Conservation (phyloP, 176 grass and related monocot species). For the Oryza rufipogon region DNA sequence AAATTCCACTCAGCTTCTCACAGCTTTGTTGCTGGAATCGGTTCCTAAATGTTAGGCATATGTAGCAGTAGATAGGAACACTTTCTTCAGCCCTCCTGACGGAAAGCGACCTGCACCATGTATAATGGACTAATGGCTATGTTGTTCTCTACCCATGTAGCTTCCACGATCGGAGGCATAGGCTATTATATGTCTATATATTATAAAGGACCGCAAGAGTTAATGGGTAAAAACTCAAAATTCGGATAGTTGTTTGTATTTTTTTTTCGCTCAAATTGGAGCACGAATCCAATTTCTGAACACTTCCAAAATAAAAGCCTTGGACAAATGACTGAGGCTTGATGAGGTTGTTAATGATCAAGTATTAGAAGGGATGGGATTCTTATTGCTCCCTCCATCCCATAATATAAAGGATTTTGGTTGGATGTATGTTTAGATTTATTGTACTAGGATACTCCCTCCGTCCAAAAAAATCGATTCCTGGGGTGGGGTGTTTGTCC, state of each 20-base stretch:
- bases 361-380: neutral
- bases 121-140: conserved; percentile 32
- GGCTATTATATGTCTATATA: neutral
- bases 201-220: neutral
- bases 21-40: conserved; percentile 29
- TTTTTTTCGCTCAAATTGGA: neutral
- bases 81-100: conserved; percentile 49
- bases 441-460: too few relatives aligned
- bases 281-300: neutral
- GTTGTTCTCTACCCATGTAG: conserved; percentile 29
- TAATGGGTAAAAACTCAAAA: neutral
- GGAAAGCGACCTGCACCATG: conserved; percentile 42
- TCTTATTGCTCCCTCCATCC: neutral
- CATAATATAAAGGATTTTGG: too few relatives aligned
- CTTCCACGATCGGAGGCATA: conserved; percentile 37
- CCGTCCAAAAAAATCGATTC: too few relatives aligned
- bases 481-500: too few relatives aligned
- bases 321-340: neutral
- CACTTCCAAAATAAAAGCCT: neutral
- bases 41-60: conserved; percentile 33
- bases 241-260: neutral
- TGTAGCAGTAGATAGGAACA: conserved; percentile 7
- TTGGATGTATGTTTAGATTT: too few relatives aligned
- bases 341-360: too few relatives aligned
- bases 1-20: conserved; percentile 32